Evolutionary conservation across 1,284 basidiomycete genomes (phyloP).

Genomic region (Trametes pubescens): DNA sequence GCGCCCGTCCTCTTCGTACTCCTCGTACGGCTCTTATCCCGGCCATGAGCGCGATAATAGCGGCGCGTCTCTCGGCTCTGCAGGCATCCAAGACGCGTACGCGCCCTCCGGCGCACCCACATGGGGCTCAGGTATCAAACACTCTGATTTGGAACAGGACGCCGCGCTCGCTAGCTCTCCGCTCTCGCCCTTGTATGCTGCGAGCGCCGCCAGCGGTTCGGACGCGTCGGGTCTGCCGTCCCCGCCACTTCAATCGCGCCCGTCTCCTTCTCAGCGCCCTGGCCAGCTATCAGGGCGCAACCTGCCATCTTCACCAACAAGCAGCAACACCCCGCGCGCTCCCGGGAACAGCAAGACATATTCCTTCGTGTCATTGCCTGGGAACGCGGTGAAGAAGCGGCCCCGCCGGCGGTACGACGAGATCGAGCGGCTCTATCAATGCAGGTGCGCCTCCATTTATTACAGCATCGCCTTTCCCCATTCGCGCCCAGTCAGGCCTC

Average conservation of each 20-base stretch:
- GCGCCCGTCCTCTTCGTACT: constrained; percentile 35
- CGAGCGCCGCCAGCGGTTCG: constrained; percentile 35
- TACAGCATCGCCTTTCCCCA: constrained; percentile 7
- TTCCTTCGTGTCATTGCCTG: constrained; percentile 81
- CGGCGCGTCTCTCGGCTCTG: constrained; percentile 30
- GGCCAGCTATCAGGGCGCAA: constrained; percentile 16
- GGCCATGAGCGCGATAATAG: constrained; percentile 34
- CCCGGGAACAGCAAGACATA: constrained; percentile 65
- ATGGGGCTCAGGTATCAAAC: constrained; percentile 31
- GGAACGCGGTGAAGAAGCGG: constrained; percentile 83
- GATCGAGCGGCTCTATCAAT: constrained; percentile 91
- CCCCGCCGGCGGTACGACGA: constrained; percentile 88
- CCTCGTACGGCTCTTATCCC: constrained; percentile 34
- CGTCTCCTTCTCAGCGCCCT: constrained; percentile 19
- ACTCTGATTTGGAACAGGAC: constrained; percentile 28
- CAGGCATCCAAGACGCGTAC: constrained; percentile 25
- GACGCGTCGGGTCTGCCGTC: constrained; percentile 32
- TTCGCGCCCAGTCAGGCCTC: constrained; percentile 1
- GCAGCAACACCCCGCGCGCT: constrained; percentile 24
- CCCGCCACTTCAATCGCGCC: constrained; percentile 24
- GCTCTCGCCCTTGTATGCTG: constrained; percentile 37
- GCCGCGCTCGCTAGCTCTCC: constrained; percentile 26
- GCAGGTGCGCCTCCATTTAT: constrained; percentile 47
- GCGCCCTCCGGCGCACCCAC: constrained; percentile 18
- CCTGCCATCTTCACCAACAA: constrained; percentile 19